A percentile compares a stretch with the other conserved stretches of the same genome.
These are phyloP conservation scores for Hermanozyma aechmeae DNA, from an alignment of 805 yeast species.

Conservation along the genomic window DNA sequence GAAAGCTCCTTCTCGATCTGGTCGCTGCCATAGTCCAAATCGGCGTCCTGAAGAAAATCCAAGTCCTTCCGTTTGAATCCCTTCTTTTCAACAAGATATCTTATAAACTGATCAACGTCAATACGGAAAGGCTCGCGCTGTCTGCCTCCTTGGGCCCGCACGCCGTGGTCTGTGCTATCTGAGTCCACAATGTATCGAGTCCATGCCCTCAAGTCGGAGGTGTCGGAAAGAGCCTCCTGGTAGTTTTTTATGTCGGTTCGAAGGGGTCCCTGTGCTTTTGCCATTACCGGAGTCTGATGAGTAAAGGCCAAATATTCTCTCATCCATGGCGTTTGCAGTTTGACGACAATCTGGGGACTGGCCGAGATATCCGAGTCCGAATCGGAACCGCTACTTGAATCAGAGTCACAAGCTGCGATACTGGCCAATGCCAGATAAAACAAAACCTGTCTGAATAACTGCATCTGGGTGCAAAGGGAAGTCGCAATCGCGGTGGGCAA, in stretches of 20 bases:
- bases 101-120: too few species aligned
- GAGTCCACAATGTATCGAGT: constrained; percentile 7
- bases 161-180: too few species aligned
- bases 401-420: constrained; percentile 2
- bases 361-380: constrained; percentile 6
- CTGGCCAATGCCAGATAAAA: constrained; percentile 1
- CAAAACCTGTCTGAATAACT: constrained; percentile 1
- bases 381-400: constrained; percentile 6
- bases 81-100: too few species aligned
- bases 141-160: too few species aligned
- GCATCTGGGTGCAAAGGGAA: too few species aligned
- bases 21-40: constrained; percentile 27
- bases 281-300: constrained; percentile 1
- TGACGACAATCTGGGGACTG: constrained; percentile 2
- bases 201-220: constrained; percentile 17
- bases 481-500: too few species aligned
- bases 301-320: constrained; percentile 14
- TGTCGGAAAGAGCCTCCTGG: constrained; percentile 15
- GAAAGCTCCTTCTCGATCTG: constrained; percentile 29
- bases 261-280: constrained; percentile 8
- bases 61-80: constrained; percentile 20
- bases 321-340: constrained; percentile 14
- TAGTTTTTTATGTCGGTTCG: constrained; percentile 18
- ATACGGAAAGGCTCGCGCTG: too few species aligned
- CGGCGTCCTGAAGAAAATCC: constrained; percentile 15